Conservation (phyloP, 768 basidiomycete genomes). For the Sutorius australiensis region DNA sequence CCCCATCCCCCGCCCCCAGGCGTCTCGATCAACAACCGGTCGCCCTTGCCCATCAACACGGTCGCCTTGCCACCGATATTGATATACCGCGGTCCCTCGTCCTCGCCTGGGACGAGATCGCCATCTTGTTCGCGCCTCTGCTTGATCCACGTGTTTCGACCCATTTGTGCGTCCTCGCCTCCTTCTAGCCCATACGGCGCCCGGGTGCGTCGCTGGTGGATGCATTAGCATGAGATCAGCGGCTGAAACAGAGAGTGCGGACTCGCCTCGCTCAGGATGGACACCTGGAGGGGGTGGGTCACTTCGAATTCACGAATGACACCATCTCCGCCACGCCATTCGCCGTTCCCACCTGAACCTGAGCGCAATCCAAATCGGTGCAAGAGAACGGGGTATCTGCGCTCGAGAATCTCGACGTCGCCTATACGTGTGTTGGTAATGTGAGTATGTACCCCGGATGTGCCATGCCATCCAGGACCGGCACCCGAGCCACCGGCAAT, state of each 20-base stretch:
- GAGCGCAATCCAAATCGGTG: slow-evolving; percentile 76
- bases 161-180: slow-evolving; percentile 65
- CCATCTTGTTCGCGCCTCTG: slow-evolving; percentile 61
- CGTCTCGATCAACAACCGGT: slow-evolving; percentile 76
- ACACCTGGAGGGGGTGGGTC: slow-evolving; percentile 76
- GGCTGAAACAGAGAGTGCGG: neutral
- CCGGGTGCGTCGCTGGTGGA: slow-evolving; percentile 66
- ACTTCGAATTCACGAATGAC: slow-evolving; percentile 82
- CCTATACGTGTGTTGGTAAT: slow-evolving; percentile 92
- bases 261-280: slow-evolving; percentile 79
- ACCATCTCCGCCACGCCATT: slow-evolving; percentile 80
- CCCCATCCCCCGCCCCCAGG: slow-evolving; percentile 94
- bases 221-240: neutral
- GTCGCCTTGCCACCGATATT: slow-evolving; percentile 91
- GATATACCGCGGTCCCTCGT: slow-evolving; percentile 50
- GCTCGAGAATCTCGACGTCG: slow-evolving; percentile 90
- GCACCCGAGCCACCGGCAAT: slow-evolving; percentile 94
- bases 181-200: slow-evolving; percentile 87
- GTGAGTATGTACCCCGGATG: slow-evolving; percentile 90
- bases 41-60: slow-evolving; percentile 85
- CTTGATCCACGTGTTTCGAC: slow-evolving; percentile 88
- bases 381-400: slow-evolving; percentile 88
- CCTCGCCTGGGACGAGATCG: slow-evolving; percentile 46
- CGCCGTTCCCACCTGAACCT: slow-evolving; percentile 67
- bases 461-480: slow-evolving; percentile 85